These are phyloP conservation scores for Sclerotinia glacialis DNA, from an alignment of 2,329 filamentous ascomycete genomes.

Conservation along the genomic window DNA sequence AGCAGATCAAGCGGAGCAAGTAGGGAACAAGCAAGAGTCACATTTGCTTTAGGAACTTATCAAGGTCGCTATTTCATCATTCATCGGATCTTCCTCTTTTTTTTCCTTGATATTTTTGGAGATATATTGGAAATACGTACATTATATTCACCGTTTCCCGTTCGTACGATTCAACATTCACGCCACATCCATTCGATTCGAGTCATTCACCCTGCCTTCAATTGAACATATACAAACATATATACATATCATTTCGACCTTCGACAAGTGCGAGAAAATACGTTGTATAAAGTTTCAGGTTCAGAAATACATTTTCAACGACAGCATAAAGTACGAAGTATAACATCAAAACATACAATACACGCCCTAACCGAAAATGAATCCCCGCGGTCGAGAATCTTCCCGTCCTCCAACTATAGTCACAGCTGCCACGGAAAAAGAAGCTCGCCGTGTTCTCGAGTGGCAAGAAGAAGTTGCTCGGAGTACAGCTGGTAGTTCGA, in stretches of 20 bases:
- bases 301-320: neutral
- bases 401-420: conserved; percentile 25
- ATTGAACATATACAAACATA: neutral
- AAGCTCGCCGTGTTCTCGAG: conserved; percentile 43
- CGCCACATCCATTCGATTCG: neutral
- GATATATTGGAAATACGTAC: neutral
- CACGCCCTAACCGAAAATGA: neutral
- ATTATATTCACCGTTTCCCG: conserved; percentile 1
- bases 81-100: conserved; percentile 1
- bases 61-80: neutral
- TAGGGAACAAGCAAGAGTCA: conserved; percentile 10
- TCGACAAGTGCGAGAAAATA: neutral
- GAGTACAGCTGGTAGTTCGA: conserved; percentile 28
- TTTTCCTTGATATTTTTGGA: neutral
- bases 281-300: neutral
- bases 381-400: conserved; percentile 7
- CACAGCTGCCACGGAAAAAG: conserved; percentile 35
- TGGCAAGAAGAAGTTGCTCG: conserved; percentile 44
- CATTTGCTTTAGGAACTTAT: neutral
- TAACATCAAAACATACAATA: neutral
- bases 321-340: neutral
- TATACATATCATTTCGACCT: neutral
- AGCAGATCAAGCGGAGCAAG: conserved; percentile 5
- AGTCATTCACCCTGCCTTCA: neutral
- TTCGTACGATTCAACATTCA: neutral